Base-by-base conservation (phyloP, 2,329 filamentous ascomycete genomes). In the Aspergillus niger region DNA sequence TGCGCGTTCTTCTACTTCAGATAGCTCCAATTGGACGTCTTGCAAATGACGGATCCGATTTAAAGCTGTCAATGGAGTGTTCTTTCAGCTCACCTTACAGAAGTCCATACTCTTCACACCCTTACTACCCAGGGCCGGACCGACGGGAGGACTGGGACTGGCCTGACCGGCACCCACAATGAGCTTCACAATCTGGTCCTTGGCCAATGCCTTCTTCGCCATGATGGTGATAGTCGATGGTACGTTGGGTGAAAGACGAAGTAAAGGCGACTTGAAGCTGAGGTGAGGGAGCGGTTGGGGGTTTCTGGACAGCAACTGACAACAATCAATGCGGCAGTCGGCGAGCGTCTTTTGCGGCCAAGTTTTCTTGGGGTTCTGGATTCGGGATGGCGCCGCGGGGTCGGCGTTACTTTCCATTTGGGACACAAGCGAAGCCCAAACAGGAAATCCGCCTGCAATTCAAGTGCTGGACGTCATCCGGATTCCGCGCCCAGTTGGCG, bases 51-150 rank as follows among this genome's bases (percentile, higher is more conserved):
- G n/a, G 13, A 13, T 17, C 47, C 15, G 8, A 10, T 6, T 10
- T 15, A 30, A 26, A 11, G 20, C n/a, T 10, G 24, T 50, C 47
- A 3, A 15, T n/a, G 24, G 32, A 38, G 30, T 47, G 17, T 32
- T 24, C 17, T 11, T 51, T 7, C 28, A 55, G 41, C 74, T 59
- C 76, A 96, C 94, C 85, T 98, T 98, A 87, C 95, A 98, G 77
- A 98, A 99, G 80, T 99, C 95, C 89, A 99, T 99, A 60, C 91
- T 96, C 83, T 99, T 99, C 64, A 99, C 91, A 83, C 95, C 95
- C 83, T 97, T 98, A 77, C 89, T 94, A 80, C 95, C 95, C 67
- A 99, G 85, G 57, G 95, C 95, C 60, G 95, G 95, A 83, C 95
- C 95, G 72, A 99, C 93, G 4, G 95, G 95, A 36, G 95, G 95